These are phyloP conservation scores for Aspergillus sp. DNA, from an alignment of 2,329 filamentous ascomycete species.

Conservation along the genomic window DNA sequence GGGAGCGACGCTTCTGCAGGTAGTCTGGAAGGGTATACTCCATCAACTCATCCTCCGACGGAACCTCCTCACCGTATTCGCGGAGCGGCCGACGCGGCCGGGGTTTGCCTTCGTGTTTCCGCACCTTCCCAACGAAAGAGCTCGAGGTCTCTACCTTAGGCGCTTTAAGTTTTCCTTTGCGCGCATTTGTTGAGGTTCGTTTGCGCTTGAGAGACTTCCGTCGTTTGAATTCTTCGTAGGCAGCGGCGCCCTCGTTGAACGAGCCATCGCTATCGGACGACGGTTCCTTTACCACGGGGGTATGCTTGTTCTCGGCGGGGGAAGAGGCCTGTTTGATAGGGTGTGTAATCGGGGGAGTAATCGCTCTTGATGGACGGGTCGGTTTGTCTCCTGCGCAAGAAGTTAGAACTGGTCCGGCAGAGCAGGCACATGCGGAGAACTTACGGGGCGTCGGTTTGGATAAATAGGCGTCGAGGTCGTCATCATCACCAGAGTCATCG, in stretches of 20 bases:
- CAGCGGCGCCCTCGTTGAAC: slow-evolving; percentile 40
- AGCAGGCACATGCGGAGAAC: slow-evolving; percentile 7
- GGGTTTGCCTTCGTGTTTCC: slow-evolving; percentile 26
- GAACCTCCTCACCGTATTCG: slow-evolving; percentile 44
- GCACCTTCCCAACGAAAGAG: slow-evolving; percentile 33
- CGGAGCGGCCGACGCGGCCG: slow-evolving; percentile 27
- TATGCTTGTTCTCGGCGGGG: slow-evolving; percentile 10
- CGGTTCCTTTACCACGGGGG: slow-evolving; percentile 18
- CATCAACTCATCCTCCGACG: slow-evolving; percentile 54
- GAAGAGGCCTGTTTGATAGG: slow-evolving; percentile 8
- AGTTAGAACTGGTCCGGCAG: slow-evolving; percentile 13
- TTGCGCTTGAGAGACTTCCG: slow-evolving; percentile 55
- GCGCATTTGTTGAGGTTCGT: slow-evolving; percentile 47
- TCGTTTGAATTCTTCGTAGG: slow-evolving; percentile 64
- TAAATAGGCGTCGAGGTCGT: slow-evolving; percentile 42
- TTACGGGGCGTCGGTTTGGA: slow-evolving; percentile 12
- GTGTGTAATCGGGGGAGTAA: slow-evolving; percentile 3
- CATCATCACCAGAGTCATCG: slow-evolving; percentile 30
- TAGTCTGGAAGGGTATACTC: slow-evolving; percentile 69
- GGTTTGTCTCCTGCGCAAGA: neutral
- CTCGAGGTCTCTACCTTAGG: slow-evolving; percentile 42
- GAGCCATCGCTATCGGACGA: slow-evolving; percentile 27
- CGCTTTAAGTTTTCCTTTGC: slow-evolving; percentile 45
- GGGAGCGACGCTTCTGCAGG: slow-evolving; percentile 62
- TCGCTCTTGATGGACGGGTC: neutral